phyloP scores from a whole-genome alignment of 495 filamentous ascomycete species.

The Penicillium paxilli region DNA sequence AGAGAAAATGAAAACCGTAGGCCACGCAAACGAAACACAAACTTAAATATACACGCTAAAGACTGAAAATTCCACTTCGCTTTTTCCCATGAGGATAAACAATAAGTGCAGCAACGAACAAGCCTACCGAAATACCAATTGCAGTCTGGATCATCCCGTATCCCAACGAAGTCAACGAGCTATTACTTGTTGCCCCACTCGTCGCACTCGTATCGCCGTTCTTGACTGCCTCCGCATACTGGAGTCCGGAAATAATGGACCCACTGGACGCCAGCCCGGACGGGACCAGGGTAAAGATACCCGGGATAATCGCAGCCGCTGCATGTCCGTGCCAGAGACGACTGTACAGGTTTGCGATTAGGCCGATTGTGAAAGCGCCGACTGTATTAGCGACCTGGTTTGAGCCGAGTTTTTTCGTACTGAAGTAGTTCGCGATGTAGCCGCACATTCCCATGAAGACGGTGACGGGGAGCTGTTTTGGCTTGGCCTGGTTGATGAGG shows the following conservation, averaged over 20 bases:
- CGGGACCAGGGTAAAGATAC: slow-evolving; percentile 92
- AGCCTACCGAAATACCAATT: slow-evolving; percentile 82
- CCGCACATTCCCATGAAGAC: slow-evolving; percentile 73
- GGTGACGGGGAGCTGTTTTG: slow-evolving; percentile 81
- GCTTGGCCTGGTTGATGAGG: slow-evolving; percentile 82
- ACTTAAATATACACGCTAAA: slow-evolving; percentile 42
- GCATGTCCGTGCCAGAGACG: slow-evolving; percentile 77
- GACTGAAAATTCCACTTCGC: slow-evolving; percentile 79
- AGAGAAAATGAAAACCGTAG: too few relatives aligned
- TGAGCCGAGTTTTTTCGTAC: slow-evolving; percentile 60
- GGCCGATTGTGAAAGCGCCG: slow-evolving; percentile 79
- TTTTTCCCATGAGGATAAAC: slow-evolving; percentile 84
- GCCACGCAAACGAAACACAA: background rate
- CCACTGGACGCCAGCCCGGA: slow-evolving; percentile 79
- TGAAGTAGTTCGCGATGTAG: slow-evolving; percentile 79
- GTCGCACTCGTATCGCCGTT: slow-evolving; percentile 5
- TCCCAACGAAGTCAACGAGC: slow-evolving; percentile 35
- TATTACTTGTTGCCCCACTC: background rate
- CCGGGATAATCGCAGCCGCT: slow-evolving; percentile 81
- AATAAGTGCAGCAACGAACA: slow-evolving; percentile 77
- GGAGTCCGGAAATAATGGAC: slow-evolving; percentile 74
- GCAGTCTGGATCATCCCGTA: slow-evolving; percentile 85
- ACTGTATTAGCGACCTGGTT: slow-evolving; percentile 81
- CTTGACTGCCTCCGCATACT: slow-evolving; percentile 69
- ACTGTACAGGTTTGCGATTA: slow-evolving; percentile 82